A percentile compares a stretch with the other conserved stretches of the same genome.
Conservation (phyloP, 2,329 filamentous ascomycete genomes). For the Acrocalymma vagum region DNA sequence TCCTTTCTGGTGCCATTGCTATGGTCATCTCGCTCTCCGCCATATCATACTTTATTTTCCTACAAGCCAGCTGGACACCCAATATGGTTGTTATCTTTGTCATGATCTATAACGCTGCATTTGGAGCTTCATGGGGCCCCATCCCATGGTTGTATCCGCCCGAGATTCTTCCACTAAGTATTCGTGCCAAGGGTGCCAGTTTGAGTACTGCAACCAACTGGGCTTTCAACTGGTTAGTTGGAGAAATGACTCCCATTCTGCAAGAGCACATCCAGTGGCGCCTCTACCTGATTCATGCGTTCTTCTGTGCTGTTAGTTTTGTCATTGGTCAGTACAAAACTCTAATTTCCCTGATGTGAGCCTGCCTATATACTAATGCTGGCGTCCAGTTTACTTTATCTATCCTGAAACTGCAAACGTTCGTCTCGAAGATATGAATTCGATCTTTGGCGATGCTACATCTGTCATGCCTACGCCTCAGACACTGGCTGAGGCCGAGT, state of each 20-base stretch:
- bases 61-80: slow-evolving; percentile 81
- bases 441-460: slow-evolving; percentile 90
- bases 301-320: slow-evolving; percentile 95
- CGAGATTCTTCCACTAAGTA: slow-evolving; percentile 97
- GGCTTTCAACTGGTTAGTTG: slow-evolving; percentile 98
- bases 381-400: slow-evolving; percentile 86
- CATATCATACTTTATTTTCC: slow-evolving; percentile 95
- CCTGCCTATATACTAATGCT: slow-evolving; percentile 32
- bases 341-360: too few relatives aligned
- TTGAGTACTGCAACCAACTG: slow-evolving; percentile 96
- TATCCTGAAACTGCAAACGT: slow-evolving; percentile 98
- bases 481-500: slow-evolving; percentile 80
- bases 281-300: slow-evolving; percentile 92
- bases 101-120: slow-evolving; percentile 98
- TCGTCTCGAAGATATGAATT: slow-evolving; percentile 95
- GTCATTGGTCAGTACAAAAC: slow-evolving; percentile 79
- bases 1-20: slow-evolving; percentile 86
- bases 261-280: slow-evolving; percentile 95
- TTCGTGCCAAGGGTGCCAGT: slow-evolving; percentile 95
- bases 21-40: slow-evolving; percentile 89
- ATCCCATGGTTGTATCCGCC: slow-evolving; percentile 98
- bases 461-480: slow-evolving; percentile 83
- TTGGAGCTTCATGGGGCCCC: slow-evolving; percentile 96
- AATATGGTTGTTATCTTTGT: slow-evolving; percentile 91
- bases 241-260: slow-evolving; percentile 91